These are phyloP conservation scores for Colletotrichum echinochloae DNA, from an alignment of 2,329 filamentous ascomycete genomes.

Conservation along the genomic window DNA sequence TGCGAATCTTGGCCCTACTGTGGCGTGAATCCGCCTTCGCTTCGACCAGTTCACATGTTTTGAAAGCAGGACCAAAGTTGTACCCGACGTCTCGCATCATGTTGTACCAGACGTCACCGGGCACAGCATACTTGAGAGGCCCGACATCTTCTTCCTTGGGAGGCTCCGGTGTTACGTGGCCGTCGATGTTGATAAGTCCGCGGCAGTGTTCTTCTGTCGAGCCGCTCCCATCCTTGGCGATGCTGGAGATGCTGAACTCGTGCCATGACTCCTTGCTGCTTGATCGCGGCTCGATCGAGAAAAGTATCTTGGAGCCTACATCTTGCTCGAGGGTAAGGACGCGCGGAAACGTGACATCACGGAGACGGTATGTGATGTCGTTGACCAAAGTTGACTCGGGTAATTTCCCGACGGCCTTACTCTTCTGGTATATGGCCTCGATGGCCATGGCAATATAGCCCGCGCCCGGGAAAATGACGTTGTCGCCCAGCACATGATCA, in stretches of 20 bases:
- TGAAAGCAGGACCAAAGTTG: slow-evolving; percentile 13
- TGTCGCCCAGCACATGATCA: slow-evolving; percentile 56
- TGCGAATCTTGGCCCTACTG: too few relatives aligned
- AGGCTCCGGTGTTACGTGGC: too few relatives aligned
- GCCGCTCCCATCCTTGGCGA: neutral
- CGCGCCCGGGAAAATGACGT: slow-evolving; percentile 51
- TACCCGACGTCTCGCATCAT: neutral
- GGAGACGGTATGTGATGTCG: slow-evolving; percentile 5
- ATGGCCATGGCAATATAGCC: slow-evolving; percentile 31
- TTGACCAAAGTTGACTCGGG: neutral
- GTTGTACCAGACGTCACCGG: slow-evolving; percentile 20
- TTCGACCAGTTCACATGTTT: slow-evolving; percentile 2
- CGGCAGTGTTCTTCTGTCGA: slow-evolving; percentile 11
- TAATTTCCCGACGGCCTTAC: neutral
- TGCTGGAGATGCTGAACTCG: slow-evolving; percentile 13
- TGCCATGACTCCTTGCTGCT: slow-evolving; percentile 8
- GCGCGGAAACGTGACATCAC: slow-evolving; percentile 3
- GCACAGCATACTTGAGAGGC: neutral
- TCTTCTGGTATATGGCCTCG: slow-evolving; percentile 24
- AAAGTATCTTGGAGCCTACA: neutral
- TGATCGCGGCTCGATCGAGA: neutral
- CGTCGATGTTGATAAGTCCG: slow-evolving; percentile 6
- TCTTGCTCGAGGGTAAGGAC: slow-evolving; percentile 17
- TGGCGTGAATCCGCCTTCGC: neutral
- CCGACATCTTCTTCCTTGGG: neutral